Evolutionary conservation across 352 stramenopile species (phyloP).

Genomic region (Pelagophyceae sp.): DNA sequence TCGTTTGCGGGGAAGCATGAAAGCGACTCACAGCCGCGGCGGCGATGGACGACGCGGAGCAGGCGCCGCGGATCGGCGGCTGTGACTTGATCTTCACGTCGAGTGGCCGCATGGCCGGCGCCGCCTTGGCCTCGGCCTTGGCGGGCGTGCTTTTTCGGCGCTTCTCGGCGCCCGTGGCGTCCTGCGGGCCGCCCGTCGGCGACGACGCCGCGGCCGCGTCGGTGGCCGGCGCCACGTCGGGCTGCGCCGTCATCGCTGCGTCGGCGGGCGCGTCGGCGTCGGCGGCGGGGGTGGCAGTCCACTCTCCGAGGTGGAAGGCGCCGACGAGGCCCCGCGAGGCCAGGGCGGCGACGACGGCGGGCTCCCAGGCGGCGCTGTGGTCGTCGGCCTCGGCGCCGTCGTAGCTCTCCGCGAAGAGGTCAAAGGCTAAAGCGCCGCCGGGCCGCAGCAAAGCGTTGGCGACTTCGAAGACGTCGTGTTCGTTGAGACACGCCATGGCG

Average conservation of each 20-base stretch:
- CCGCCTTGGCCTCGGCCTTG: background rate
- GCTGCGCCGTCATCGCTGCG: background rate
- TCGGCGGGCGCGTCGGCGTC: background rate
- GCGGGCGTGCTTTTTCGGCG: too few species aligned
- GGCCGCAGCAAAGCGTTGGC: background rate
- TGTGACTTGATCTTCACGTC: background rate
- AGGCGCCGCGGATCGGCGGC: background rate
- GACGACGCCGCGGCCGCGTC: too few species aligned
- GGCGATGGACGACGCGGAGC: slow-evolving; percentile 3
- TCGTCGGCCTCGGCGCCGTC: background rate
- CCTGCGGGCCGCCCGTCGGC: too few species aligned
- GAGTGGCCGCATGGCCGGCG: background rate
- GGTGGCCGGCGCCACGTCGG: too few species aligned
- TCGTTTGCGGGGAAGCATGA: too few species aligned
- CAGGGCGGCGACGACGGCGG: background rate
- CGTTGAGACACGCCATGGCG: slow-evolving; percentile 1
- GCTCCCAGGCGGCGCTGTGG: background rate
- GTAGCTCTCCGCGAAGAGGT: background rate
- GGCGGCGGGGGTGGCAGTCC: background rate
- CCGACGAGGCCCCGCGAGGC: background rate
- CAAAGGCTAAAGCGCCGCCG: slow-evolving; percentile 5
- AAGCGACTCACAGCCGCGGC: too few species aligned
- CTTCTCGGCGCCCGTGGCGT: too few species aligned
- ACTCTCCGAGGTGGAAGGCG: background rate
- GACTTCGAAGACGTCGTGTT: slow-evolving; percentile 11